phyloP scores from a whole-genome alignment of 2,329 filamentous ascomycete species.

The Fusarium sp. region DNA sequence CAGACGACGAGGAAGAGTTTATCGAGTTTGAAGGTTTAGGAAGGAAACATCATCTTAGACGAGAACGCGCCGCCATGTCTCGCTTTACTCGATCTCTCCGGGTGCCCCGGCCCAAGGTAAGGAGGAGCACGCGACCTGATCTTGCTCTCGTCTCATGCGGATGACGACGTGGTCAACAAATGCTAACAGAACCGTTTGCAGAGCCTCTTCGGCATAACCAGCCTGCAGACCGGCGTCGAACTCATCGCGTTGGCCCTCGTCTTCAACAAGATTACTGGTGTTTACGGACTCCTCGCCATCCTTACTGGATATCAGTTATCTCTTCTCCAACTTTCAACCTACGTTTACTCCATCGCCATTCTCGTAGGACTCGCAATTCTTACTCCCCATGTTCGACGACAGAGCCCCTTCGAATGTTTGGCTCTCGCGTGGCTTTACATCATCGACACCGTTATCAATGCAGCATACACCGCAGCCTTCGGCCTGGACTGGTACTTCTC shows the following conservation, averaged over 20 bases:
- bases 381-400: constrained; percentile 82
- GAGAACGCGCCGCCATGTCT: constrained; percentile 49
- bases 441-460: constrained; percentile 85
- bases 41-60: constrained; percentile 16
- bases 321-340: constrained; percentile 87
- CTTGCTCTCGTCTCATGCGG: constrained; percentile 8
- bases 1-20: constrained; percentile 1
- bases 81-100: constrained; percentile 57
- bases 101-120: constrained; percentile 58
- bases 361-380: constrained; percentile 77
- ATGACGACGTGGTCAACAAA: constrained; percentile 5
- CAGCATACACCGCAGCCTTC: constrained; percentile 84
- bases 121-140: constrained; percentile 34
- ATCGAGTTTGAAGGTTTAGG: constrained; percentile 3
- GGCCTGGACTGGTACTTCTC: constrained; percentile 87
- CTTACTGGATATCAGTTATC: constrained; percentile 89
- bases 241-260: constrained; percentile 85
- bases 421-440: constrained; percentile 88
- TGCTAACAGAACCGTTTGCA: constrained; percentile 55
- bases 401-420: constrained; percentile 83
- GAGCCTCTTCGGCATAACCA: constrained; percentile 88
- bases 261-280: constrained; percentile 91
- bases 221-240: constrained; percentile 86
- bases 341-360: constrained; percentile 84
- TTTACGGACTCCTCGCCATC: constrained; percentile 91